Percentiles rank a stretch among this genome's conserved stretches.
Conservation (phyloP, 257 asterid genomes). For the Gentiana dahurica region DNA sequence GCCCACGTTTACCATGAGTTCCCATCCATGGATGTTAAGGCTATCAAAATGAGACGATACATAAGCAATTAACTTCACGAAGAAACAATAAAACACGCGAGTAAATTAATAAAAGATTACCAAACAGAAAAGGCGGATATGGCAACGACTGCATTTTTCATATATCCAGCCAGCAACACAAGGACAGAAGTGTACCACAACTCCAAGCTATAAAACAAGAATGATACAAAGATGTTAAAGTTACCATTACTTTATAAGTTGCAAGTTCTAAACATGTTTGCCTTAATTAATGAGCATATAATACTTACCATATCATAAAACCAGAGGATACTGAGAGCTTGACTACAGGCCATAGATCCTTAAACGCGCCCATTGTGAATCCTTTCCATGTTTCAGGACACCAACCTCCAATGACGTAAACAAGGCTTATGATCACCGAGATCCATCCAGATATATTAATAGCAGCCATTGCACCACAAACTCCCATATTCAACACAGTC, state of each 20-base stretch:
- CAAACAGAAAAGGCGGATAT: conserved; percentile 87
- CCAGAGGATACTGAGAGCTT: conserved; percentile 82
- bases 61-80: conserved; percentile 2
- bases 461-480: conserved; percentile 73
- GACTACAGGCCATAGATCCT: conserved; percentile 69
- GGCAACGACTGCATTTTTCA: conserved; percentile 75
- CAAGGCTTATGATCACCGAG: conserved; percentile 53
- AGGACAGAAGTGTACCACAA: conserved; percentile 80
- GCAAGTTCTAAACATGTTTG: no score
- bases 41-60: conserved; percentile 20
- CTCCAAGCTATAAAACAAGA: conserved; percentile 46
- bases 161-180: conserved; percentile 78
- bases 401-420: conserved; percentile 81
- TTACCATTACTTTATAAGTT: no score
- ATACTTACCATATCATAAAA: conserved; percentile 68
- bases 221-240: background rate
- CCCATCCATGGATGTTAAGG: conserved; percentile 78
- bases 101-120: conserved; percentile 19
- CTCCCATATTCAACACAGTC: conserved; percentile 37
- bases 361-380: conserved; percentile 47
- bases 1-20: conserved; percentile 74
- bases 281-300: no score
- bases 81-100: background rate
- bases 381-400: conserved; percentile 78
- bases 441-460: conserved; percentile 55